Conservation (phyloP, 2,329 filamentous ascomycete genomes). For the Trichoderma cornu-damae region DNA sequence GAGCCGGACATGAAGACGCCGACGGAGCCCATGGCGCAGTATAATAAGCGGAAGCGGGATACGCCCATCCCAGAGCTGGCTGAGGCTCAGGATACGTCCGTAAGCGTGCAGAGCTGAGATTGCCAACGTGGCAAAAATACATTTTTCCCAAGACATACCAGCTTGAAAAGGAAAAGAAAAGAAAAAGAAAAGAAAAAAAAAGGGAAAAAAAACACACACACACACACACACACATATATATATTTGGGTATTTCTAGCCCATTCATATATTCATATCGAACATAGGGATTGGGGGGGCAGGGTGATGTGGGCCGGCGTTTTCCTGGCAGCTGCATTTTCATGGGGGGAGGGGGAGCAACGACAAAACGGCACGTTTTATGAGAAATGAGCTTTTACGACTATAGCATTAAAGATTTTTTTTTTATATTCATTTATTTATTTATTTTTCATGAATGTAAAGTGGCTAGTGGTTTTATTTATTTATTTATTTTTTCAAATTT, state of each 20-base stretch:
- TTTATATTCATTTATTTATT: too few species aligned
- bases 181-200: not conserved
- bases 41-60: slow-evolving; percentile 20
- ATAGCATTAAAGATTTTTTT: too few species aligned
- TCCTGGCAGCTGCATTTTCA: not conserved
- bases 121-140: too few species aligned
- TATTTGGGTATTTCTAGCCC: too few species aligned
- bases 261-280: too few species aligned
- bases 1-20: slow-evolving; percentile 40
- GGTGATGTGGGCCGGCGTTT: too few species aligned
- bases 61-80: slow-evolving; percentile 26
- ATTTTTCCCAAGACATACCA: too few species aligned
- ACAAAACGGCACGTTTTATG: not conserved
- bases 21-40: slow-evolving; percentile 26
- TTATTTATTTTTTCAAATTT: too few species aligned
- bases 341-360: not conserved
- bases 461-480: too few species aligned
- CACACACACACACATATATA: too few species aligned
- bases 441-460: too few species aligned
- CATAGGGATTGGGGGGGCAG: not conserved
- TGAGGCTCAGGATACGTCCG: slow-evolving; percentile 9
- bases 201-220: not conserved
- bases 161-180: not conserved
- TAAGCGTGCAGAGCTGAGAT: slow-evolving; percentile 4
- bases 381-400: not conserved